Evolutionary conservation across 192 early-diverging fungal species (phyloP), one percentile per base, ranked within the genome.

Genomic region (Bifiguratus adelaidae): DNA sequence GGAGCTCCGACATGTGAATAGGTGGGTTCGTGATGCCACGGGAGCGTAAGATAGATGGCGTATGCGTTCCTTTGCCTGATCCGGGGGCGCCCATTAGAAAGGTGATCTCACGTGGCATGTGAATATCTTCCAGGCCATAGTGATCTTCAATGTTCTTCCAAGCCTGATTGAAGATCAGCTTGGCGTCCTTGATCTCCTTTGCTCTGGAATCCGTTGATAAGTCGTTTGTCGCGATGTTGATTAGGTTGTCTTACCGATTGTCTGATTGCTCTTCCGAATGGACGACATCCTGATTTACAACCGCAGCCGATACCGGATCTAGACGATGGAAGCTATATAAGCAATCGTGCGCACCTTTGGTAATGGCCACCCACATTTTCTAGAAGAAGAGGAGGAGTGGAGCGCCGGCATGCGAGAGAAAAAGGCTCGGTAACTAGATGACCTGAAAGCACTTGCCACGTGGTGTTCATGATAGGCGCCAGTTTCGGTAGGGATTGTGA

Each of bases 1-100:
- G 54, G 15, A 76, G 47, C 5, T 69, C 61, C 16, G 74, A 76
- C 38, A 76, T 65, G 34, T 61, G 70, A 26, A 76, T 71, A n/a
- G 74, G 45, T 8, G 74, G 65, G 38, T 76, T 76, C 30, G 70
- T 73, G 36, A 76, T 76, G 11, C 74, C 74, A 26, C 74, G 58
- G n/a, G 74, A 53, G 24, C 56, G 61, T 6, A 76, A 36, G 20
- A 76, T 70, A 0, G 71, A 72, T 15, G 71, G 68, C 13, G 74
- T 76, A 37, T 76, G 74, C 0, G 74, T 76, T 0, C 74, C 74
- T 50, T 76, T 76, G 13, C 74, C 74, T 6, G 68, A 71, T 26
- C 70, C 74, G 15, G 74, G 74, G 8, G 74, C 74, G 7, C 74
- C 74, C 74, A 76, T 76, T 11, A 76, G 48, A 48, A 69, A 76